phyloP scores from a whole-genome alignment of 176 grass and related monocot species.

The Saccharum officinarum region DNA sequence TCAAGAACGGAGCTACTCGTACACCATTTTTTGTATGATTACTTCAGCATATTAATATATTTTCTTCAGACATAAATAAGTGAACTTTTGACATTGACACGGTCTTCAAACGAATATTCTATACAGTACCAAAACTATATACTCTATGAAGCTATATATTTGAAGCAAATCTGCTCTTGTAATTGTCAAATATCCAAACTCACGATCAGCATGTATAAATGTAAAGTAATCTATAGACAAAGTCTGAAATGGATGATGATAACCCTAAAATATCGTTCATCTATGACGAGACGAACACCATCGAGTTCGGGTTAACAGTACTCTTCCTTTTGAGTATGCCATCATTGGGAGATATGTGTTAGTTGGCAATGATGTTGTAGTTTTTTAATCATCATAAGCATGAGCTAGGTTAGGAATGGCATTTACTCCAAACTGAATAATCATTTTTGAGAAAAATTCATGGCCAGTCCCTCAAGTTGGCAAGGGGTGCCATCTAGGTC shows the following conservation, averaged over 20 bases:
- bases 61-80: neutral
- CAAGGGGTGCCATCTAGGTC: too few relatives aligned
- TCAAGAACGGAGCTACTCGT: neutral
- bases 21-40: neutral
- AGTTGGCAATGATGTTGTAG: neutral
- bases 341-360: neutral
- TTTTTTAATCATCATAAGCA: neutral
- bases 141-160: neutral
- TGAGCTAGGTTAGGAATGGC: neutral
- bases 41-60: neutral
- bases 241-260: neutral
- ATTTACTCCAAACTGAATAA: neutral
- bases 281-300: neutral
- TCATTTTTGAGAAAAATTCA: too few relatives aligned
- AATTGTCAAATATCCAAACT: neutral
- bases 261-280: neutral
- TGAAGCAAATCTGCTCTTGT: neutral
- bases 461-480: too few relatives aligned
- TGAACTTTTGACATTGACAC: neutral
- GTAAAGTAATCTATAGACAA: neutral
- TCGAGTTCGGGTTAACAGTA: neutral
- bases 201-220: neutral
- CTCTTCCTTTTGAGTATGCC: neutral
- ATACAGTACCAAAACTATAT: neutral
- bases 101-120: neutral